phyloP scores from a whole-genome alignment of 2,329 filamentous ascomycete species.

The Colletotrichum camelliae region DNA sequence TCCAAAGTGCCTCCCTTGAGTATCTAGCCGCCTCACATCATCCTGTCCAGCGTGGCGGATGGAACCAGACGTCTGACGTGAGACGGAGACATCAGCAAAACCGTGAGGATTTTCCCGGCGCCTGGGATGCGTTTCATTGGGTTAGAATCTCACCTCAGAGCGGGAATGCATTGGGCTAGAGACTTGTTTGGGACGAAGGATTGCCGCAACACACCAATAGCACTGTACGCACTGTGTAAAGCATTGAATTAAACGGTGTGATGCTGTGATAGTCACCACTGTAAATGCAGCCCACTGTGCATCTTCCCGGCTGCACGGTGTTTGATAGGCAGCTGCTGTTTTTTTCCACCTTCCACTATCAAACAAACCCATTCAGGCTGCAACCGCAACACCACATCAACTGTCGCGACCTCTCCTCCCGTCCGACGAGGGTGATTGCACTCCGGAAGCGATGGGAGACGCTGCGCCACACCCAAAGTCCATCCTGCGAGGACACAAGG shows the following conservation, averaged over 20 bases:
- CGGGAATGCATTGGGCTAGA: background rate
- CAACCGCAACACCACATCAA: background rate
- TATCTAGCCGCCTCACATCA: background rate
- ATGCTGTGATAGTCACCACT: background rate
- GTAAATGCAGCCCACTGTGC: background rate
- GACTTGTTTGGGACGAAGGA: background rate
- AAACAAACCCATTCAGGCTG: background rate
- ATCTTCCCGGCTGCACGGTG: background rate
- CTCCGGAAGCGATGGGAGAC: slow-evolving; percentile 26
- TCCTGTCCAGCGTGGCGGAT: background rate
- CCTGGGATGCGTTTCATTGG: background rate
- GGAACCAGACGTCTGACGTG: background rate
- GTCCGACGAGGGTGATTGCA: background rate
- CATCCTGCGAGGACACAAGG: slow-evolving; percentile 84
- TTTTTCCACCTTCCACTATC: background rate
- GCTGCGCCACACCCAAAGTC: slow-evolving; percentile 51
- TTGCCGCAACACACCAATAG: background rate
- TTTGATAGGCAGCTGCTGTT: background rate
- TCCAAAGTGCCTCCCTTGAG: background rate
- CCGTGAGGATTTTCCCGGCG: background rate
- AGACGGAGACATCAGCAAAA: background rate
- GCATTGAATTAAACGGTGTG: background rate
- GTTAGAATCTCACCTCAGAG: background rate
- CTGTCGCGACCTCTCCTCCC: background rate
- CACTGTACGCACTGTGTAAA: background rate